Evolutionary conservation across 495 filamentous ascomycete species (phyloP), one percentile per base, ranked within the genome.

Genomic region (Filosporella fistucella): DNA sequence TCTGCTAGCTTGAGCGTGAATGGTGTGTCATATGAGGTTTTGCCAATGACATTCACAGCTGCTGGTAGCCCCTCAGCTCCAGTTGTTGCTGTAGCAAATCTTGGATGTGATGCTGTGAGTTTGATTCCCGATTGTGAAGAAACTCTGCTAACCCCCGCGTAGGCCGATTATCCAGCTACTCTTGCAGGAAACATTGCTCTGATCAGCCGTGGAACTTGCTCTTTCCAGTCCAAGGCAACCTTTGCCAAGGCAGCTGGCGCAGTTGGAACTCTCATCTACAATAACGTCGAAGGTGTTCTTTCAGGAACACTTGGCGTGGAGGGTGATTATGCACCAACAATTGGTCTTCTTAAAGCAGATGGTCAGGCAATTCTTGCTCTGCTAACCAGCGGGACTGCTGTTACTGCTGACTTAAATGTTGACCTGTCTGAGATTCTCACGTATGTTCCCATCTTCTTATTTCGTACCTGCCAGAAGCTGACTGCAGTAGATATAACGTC

Each of bases 121-220:
- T 16, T 28, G 24, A 13, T 21, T 13, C 18, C n/a, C 1, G 41
- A 32, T 51, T 30, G 11, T 30, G 26, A 8, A 40, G 18, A 9
- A n/a, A 20, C 16, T 17, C 40, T 40, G 17, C 32, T 37, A 22
- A 49, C 36, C n/a, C 32, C 53, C 46, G 54, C n/a, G 4, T 25
- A 75, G 64, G 54, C 66, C 0, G 80, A 86, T 54, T n/a, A n/a
- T n/a, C 78, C 83, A 0, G 64, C 62, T 17, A n/a, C n/a, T n/a
- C 64, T 66, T 1, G 62, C 82, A 16, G 81, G 78, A 20, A 73
- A 68, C 26, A 71, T 88, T 32, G 84, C 79, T 29, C 71, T 88
- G 24, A 68, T 87, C 50, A 65, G 72, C 18, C 78, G 85, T 33
- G 82, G 84, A 35, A 57, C 62, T 10, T 88, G 84, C 49, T 57